These are phyloP conservation scores for Neurospora sp. DNA, from an alignment of 495 filamentous ascomycete genomes.

Conservation along the genomic window DNA sequence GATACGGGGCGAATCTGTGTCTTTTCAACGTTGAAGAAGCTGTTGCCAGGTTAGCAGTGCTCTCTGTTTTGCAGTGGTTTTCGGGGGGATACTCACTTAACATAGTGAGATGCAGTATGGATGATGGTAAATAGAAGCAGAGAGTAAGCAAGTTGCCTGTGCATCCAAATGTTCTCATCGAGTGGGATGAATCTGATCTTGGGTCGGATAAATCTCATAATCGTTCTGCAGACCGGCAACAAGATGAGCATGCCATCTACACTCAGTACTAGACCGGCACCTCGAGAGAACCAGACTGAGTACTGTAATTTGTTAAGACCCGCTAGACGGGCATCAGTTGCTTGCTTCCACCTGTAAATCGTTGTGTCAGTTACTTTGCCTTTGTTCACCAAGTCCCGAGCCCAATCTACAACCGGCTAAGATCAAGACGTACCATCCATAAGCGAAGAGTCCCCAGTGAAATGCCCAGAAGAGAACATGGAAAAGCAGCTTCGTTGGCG, in stretches of 20 bases:
- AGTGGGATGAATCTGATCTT: constrained; percentile 83
- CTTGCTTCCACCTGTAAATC: constrained; percentile 64
- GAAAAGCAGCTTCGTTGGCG: constrained; percentile 61
- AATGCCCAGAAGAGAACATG: constrained; percentile 76
- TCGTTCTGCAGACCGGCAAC: constrained; percentile 87
- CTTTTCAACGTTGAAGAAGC: constrained; percentile 93
- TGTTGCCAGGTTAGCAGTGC: constrained; percentile 26
- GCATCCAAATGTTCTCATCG: constrained; percentile 94
- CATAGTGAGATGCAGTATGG: constrained; percentile 77
- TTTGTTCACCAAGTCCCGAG: not conserved
- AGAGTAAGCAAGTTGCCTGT: constrained; percentile 87
- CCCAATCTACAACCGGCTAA: not conserved
- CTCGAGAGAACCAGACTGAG: constrained; percentile 94
- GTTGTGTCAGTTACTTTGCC: not conserved
- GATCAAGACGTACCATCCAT: constrained; percentile 66
- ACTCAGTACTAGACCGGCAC: constrained; percentile 72
- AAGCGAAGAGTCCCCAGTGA: constrained; percentile 71
- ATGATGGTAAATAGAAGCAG: constrained; percentile 73
- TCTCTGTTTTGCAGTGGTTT: not conserved
- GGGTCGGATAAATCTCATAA: constrained; percentile 73
- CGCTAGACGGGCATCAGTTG: constrained; percentile 50
- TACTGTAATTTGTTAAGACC: constrained; percentile 71
- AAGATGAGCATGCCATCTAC: constrained; percentile 83
- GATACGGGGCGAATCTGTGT: constrained; percentile 68
- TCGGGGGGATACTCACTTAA: constrained; percentile 59